These are phyloP conservation scores for Acacia crassicarpa DNA, from an alignment of 306 rosid genomes.

Conservation along the genomic window DNA sequence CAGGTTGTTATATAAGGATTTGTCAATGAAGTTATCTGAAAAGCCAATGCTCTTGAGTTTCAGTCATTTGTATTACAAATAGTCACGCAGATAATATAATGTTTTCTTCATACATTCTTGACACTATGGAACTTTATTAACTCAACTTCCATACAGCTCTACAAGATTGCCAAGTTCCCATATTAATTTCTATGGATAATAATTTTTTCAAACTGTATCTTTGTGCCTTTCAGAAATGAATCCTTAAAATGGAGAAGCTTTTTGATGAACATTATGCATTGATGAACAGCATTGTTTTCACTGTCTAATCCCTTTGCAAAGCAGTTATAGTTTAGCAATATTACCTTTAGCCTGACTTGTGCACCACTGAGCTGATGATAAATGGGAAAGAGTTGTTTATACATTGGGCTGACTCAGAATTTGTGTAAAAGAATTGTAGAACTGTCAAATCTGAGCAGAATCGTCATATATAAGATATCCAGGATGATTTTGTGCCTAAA, in stretches of 20 bases:
- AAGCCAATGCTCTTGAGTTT: constrained; percentile 8
- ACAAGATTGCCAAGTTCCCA: neutral
- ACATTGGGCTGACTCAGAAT: constrained; percentile 15
- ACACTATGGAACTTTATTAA: neutral
- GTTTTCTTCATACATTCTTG: constrained; percentile 9
- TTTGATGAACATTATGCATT: constrained; percentile 1
- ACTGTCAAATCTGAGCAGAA: constrained; percentile 17
- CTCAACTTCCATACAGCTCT: constrained; percentile 7
- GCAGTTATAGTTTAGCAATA: constrained; percentile 3
- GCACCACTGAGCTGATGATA: neutral
- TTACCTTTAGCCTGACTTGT: neutral
- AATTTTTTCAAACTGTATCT: neutral
- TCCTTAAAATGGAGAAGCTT: constrained; percentile 4
- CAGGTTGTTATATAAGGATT: constrained; percentile 7
- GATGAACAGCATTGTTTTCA: constrained; percentile 7
- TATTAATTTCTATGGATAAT: neutral
- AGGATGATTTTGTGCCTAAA: constrained; percentile 2
- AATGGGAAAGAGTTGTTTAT: constrained; percentile 14
- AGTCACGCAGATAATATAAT: neutral
- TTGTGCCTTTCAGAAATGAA: constrained; percentile 11
- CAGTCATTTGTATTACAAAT: neutral
- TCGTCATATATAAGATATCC: neutral
- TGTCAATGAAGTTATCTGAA: neutral
- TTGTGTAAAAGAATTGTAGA: neutral
- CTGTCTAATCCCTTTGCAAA: neutral